Evolutionary conservation across 768 basidiomycete genomes (phyloP).

Genomic region (Collybiopsis luxurians): DNA sequence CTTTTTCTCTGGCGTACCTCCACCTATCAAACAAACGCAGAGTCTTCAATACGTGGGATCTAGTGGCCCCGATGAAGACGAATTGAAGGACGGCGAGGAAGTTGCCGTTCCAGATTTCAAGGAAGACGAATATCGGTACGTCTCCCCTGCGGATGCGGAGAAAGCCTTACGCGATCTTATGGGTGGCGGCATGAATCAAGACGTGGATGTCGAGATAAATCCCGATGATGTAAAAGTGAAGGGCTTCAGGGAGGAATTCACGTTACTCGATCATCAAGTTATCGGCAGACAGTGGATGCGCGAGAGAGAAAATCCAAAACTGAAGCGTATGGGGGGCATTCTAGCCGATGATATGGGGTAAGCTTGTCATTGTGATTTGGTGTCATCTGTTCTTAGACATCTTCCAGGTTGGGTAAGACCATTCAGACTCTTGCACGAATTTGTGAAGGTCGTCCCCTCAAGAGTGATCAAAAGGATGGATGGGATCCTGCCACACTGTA

Average conservation of each 20-base stretch:
- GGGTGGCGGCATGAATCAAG: constrained; percentile 60
- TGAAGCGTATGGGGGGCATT: constrained; percentile 82
- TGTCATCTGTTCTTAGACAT: neutral
- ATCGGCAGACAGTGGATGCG: constrained; percentile 87
- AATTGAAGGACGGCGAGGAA: constrained; percentile 25
- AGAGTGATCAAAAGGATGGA: constrained; percentile 67
- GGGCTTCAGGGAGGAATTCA: constrained; percentile 71
- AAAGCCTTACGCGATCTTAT: constrained; percentile 77
- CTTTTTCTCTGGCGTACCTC: neutral
- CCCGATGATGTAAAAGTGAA: constrained; percentile 69
- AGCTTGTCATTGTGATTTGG: constrained; percentile 13
- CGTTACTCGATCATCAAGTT: constrained; percentile 84
- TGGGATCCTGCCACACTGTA: constrained; percentile 74
- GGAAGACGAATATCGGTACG: constrained; percentile 26
- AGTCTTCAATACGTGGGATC: neutral
- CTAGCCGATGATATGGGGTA: constrained; percentile 92
- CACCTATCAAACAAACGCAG: neutral
- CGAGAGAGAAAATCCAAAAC: constrained; percentile 63
- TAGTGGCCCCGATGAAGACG: constrained; percentile 6
- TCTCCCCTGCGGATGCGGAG: constrained; percentile 61
- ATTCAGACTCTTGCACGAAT: constrained; percentile 89
- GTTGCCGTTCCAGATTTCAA: constrained; percentile 25
- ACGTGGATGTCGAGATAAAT: constrained; percentile 54
- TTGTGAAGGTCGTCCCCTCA: constrained; percentile 72
- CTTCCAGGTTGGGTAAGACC: constrained; percentile 74